Evolutionary conservation across 2,329 filamentous ascomycete species (phyloP), one percentile per base, ranked within the genome.

Genomic region (Fusarium equiseti): DNA sequence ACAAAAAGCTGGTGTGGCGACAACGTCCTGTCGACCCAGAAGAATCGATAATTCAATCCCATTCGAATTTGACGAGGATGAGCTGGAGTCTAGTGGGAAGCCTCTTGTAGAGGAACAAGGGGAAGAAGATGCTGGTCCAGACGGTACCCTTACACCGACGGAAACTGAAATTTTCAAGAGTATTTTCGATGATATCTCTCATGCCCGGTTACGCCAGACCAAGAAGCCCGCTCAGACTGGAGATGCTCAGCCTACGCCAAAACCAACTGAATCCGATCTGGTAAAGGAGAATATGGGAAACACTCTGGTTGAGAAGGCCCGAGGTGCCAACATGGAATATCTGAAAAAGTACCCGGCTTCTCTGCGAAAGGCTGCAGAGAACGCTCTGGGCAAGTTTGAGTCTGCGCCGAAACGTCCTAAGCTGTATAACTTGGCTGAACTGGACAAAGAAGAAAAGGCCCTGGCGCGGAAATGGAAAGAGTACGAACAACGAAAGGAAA

Each of bases 161-260:
- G 89, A 91, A 75, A 83, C 86, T 29, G 81, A 83, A 53, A 87
- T 90, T 54, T 91, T 91, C 71, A 82, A 84, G 54, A 83, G 89
- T 55, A 90, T 91, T 46, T 85, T 86, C 49, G 79, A 81, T 46
- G 81, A 83, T 32, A 83, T 84, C 46, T 75, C 80, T 1, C 71
- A 78, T 40, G 80, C 80, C 4, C 78, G 75, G 32, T 77, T 81
- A 73, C 77, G 78, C 3, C 64, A 70, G 49, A 74, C 78, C 4
- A 66, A 71, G 59, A 77, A 73, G 53, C 72, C 70, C n/a, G 49
- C 67, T 20, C 60, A 48, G 29, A 20, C 46, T 13, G 32, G 38
- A 15, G 42, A 60, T 26, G 42, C 49, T 20, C 49, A 64, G n/a
- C 26, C 46, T 11, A 46, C 20, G 29, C 49, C 61, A 29, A 13